Conservation (phyloP, 352 stramenopile genomes). For the Phytophthora capsici region DNA sequence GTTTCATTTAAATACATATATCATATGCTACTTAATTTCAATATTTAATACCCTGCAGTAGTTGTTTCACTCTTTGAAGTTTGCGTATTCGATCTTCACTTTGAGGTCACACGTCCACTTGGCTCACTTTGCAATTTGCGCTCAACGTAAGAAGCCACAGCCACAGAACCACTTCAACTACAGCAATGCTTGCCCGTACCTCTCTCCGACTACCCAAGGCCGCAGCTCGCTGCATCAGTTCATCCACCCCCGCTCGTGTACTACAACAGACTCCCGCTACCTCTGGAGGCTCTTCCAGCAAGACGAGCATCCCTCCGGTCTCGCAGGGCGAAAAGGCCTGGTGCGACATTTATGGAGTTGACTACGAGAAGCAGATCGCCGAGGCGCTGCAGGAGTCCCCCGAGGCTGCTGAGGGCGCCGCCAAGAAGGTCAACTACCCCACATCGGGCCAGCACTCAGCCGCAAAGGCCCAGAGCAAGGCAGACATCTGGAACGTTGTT, state of each 20-base stretch:
- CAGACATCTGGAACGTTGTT: slow-evolving; percentile 62
- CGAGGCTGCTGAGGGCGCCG: slow-evolving; percentile 2
- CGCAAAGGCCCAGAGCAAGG: slow-evolving; percentile 36
- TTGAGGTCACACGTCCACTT: not conserved
- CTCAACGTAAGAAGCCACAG: slow-evolving; percentile 2
- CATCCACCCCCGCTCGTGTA: slow-evolving; percentile 37
- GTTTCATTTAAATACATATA: not conserved
- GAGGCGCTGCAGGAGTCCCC: slow-evolving; percentile 67
- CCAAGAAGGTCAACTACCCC: slow-evolving; percentile 41
- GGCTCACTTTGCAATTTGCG: slow-evolving; percentile 39
- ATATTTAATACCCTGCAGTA: not conserved
- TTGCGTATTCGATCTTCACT: slow-evolving; percentile 25
- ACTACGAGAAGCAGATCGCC: slow-evolving; percentile 74
- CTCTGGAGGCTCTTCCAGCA: slow-evolving; percentile 11
- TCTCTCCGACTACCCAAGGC: slow-evolving; percentile 38
- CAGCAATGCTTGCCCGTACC: slow-evolving; percentile 39
- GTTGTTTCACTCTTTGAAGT: not conserved
- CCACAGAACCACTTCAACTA: not conserved
- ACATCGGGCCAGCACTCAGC: slow-evolving; percentile 1
- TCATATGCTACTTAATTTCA: not conserved
- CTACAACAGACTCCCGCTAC: slow-evolving; percentile 42
- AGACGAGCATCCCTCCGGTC: slow-evolving; percentile 30
- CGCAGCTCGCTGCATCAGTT: slow-evolving; percentile 38
- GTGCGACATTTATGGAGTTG: slow-evolving; percentile 80
- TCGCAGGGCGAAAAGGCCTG: slow-evolving; percentile 68